Evolutionary conservation across 108 stramenopile genomes (phyloP).

Genomic region (Pseudonitzschia delicatissima): DNA sequence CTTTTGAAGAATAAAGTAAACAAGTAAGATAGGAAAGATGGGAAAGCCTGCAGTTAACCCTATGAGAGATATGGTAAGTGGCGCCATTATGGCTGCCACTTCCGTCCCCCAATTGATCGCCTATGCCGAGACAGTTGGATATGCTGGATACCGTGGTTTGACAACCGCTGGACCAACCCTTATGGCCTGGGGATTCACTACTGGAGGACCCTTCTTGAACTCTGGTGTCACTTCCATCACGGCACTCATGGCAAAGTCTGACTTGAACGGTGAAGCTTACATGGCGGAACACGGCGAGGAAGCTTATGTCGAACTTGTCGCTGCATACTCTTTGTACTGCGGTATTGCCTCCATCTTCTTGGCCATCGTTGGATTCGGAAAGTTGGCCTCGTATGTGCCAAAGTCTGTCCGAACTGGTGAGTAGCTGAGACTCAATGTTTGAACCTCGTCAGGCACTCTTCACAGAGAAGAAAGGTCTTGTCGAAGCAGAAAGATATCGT

Average conservation of each 20-base stretch:
- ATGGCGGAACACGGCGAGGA: conserved; percentile 69
- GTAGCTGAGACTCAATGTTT: not conserved
- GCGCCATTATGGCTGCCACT: conserved; percentile 82
- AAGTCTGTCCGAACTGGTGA: conserved; percentile 50
- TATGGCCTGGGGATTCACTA: conserved; percentile 67
- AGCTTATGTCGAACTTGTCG: conserved; percentile 69
- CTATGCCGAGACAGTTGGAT: conserved; percentile 79
- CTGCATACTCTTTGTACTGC: conserved; percentile 67
- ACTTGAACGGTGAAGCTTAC: conserved; percentile 70
- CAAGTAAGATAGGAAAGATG: not conserved
- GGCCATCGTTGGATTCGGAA: conserved; percentile 66
- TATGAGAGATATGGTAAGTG: conserved; percentile 68
- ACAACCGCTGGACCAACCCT: conserved; percentile 70
- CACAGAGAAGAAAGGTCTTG: too few relatives aligned
- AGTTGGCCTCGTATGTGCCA: conserved; percentile 58
- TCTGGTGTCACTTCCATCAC: conserved; percentile 77
- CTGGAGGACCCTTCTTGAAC: conserved; percentile 80
- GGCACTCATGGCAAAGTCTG: conserved; percentile 74
- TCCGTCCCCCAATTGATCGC: conserved; percentile 85
- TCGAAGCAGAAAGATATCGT: too few relatives aligned
- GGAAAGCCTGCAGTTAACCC: conserved; percentile 39
- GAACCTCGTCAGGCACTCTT: too few relatives aligned
- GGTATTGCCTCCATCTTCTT: conserved; percentile 65
- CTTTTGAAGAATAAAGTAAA: not conserved
- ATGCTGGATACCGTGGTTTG: conserved; percentile 75